Percentiles rank a stretch among this genome's conserved stretches.
Evolutionary conservation across 305 asterid genomes (phyloP).

Genomic region (Striga hermonthica): DNA sequence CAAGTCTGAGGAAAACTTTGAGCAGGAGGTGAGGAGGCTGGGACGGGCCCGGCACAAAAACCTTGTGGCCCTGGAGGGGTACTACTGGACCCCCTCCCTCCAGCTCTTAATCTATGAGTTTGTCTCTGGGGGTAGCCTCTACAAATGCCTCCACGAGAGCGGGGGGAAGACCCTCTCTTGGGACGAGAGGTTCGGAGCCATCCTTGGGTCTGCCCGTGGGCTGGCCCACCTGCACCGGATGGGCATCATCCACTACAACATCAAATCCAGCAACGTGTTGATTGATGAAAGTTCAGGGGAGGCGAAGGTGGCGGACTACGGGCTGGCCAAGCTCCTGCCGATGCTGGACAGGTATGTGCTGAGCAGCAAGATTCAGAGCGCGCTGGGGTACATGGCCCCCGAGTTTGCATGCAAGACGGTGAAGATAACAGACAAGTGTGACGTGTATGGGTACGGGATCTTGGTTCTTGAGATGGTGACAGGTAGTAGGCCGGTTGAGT

Average conservation of each 20-base stretch:
- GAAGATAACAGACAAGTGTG: slow-evolving; percentile 64
- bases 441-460: slow-evolving; percentile 68
- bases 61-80: slow-evolving; percentile 59
- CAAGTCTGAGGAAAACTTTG: slow-evolving; percentile 61
- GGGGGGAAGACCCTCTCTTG: slow-evolving; percentile 40
- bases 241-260: slow-evolving; percentile 56
- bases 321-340: slow-evolving; percentile 55
- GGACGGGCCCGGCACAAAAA: slow-evolving; percentile 50
- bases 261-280: slow-evolving; percentile 57
- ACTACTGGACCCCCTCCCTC: slow-evolving; percentile 61
- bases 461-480: slow-evolving; percentile 55
- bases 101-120: slow-evolving; percentile 63
- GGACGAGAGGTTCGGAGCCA: slow-evolving; percentile 49
- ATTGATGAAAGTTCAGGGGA: slow-evolving; percentile 43
- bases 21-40: slow-evolving; percentile 53
- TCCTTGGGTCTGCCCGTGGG: slow-evolving; percentile 59
- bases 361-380: slow-evolving; percentile 69
- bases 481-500: slow-evolving; percentile 66
- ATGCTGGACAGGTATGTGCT: slow-evolving; percentile 59
- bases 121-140: slow-evolving; percentile 55
- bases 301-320: slow-evolving; percentile 59
- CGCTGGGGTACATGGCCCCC: slow-evolving; percentile 74
- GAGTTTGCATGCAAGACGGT: slow-evolving; percentile 65
- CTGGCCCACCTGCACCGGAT: slow-evolving; percentile 50
- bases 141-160: slow-evolving; percentile 55